Evolutionary conservation across 176 grass and related monocot species (phyloP).

Genomic region (Metroxylon sagu): DNA sequence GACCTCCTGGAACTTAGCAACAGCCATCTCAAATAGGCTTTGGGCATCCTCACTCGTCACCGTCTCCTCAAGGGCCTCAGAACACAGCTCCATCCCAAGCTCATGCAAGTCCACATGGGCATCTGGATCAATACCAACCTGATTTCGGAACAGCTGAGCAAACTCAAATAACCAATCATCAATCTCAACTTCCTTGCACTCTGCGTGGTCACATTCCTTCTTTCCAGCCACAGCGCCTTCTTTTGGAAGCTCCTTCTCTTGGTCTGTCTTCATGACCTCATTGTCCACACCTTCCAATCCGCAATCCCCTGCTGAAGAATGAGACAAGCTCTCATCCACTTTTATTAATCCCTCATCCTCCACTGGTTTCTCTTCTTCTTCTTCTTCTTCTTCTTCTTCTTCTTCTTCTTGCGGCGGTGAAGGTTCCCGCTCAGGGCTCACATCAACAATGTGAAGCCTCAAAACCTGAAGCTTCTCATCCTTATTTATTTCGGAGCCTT

Average conservation of each 20-base stretch:
- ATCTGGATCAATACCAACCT: constrained; percentile 92
- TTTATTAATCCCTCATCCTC: constrained; percentile 49
- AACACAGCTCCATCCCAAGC: constrained; percentile 91
- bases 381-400: neutral
- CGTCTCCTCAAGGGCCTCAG: constrained; percentile 75
- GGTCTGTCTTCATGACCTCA: constrained; percentile 26
- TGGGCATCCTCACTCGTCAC: constrained; percentile 86
- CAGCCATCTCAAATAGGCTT: constrained; percentile 74
- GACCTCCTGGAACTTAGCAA: constrained; percentile 92
- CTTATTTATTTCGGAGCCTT: constrained; percentile 23
- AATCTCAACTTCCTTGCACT: constrained; percentile 95
- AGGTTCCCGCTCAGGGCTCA: constrained; percentile 74
- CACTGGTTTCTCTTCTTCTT: constrained; percentile 43
- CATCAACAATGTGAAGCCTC: constrained; percentile 79
- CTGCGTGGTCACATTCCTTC: constrained; percentile 74
- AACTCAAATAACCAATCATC: constrained; percentile 97
- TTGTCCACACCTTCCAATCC: constrained; percentile 11
- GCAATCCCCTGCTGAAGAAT: constrained; percentile 13
- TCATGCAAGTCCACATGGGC: constrained; percentile 91
- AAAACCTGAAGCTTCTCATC: constrained; percentile 41
- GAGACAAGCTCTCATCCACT: constrained; percentile 29
- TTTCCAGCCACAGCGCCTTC: neutral
- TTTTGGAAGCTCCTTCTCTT: constrained; percentile 20
- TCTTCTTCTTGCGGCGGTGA: constrained; percentile 6
- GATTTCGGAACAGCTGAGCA: constrained; percentile 90